Base-by-base conservation (phyloP, 1,139 yeast species). In the Nakaseomyces bracarensis region DNA sequence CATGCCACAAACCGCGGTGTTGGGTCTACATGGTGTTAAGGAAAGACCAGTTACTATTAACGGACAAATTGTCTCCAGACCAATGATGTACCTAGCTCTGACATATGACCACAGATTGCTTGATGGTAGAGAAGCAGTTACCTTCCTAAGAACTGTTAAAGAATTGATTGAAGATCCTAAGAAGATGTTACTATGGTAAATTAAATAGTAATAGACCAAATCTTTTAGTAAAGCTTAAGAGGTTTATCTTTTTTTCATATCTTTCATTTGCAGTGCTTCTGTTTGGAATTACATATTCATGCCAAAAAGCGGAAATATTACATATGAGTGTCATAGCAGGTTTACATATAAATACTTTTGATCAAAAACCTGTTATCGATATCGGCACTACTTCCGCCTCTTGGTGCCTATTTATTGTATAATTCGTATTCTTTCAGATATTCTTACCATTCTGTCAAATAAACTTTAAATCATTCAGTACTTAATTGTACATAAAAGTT, bases 41-140 rank as follows among this genome's bases (percentile, higher is more conserved):
- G 91, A 91, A 68, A 87, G 98, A 74, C 94, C 98, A 42, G 96
- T 91, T 46, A 93, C 93, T 48, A 89, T 91, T 48, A 82, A 91
- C 55, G 98, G 98, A 44, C 91, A 91, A 74, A 77, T 91, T 56
- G 98, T 85, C 55, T 77, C 93, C 35, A 84, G 97, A 74, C 99
- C 99, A 66, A 91, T 91, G 98, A 93, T 93, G 98, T 93, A 91
- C 77, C 72, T 93, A 63, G 99, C 99, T 44, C 80, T 91, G 68
- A 91, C 98, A 47, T 91, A 91, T 66, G 99, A 91, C 66, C 99
- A 91, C 74, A 83, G 98, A 75, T 82, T 91, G 62, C 75, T 93
- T 64, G 99, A 91, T 65, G 99, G 99, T 58, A 84, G 98, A 71
- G 99, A 91, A 72, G 97, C 97, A 42, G 98, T 93, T 51, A 85